Evolutionary conservation across 2,329 filamentous ascomycete genomes (phyloP), one percentile per base, ranked within the genome.

Genomic region (Xylaria sp.): DNA sequence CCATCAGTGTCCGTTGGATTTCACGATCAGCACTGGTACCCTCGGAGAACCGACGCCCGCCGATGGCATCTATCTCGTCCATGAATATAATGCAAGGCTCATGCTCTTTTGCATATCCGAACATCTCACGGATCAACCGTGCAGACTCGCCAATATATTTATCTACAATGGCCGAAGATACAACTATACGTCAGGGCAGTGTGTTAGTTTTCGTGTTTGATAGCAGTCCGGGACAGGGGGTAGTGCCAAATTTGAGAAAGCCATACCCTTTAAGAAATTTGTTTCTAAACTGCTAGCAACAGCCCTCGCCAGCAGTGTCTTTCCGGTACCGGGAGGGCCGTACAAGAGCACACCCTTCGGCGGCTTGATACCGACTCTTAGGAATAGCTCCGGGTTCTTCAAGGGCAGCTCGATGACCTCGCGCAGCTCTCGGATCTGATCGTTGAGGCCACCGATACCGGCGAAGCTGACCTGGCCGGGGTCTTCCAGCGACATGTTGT

Each of bases 51-150:
- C 96, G 89, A 77, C 97, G 90, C 72, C 97, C 97, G 81, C 96
- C 96, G 78, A 99, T 99, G 78, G 96, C 96, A 79, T 99, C 96
- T 79, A 99, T 99, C 84, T 99, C 96, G 86, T 99, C 97, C 96
- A 99, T 99, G 88, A 99, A 99, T 84, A 99, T 99, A 82, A 99
- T 99, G 82, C 96, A 99, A 48, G 96, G 96, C 82, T 99, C 96
- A 81, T 99, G 96, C 81, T 99, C 97, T 84, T 98, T 98, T 77
- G 97, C 96, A 79, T 99, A 99, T 68, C 96, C 97, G 79, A 99
- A 99, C 97, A 99, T 99, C 82, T 99, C 96, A 81, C 96, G 91
- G 78, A 99, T 99, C 74, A 99, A 86, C 74, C 97, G 92, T 46
- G 96, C 96, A 12, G 96, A 99, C 84, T 99, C 96, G 82, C 96